Evolutionary conservation across 371 early-diverging fungal genomes (phyloP).

Genomic region (Batrachochytrium dendrobatidis): DNA sequence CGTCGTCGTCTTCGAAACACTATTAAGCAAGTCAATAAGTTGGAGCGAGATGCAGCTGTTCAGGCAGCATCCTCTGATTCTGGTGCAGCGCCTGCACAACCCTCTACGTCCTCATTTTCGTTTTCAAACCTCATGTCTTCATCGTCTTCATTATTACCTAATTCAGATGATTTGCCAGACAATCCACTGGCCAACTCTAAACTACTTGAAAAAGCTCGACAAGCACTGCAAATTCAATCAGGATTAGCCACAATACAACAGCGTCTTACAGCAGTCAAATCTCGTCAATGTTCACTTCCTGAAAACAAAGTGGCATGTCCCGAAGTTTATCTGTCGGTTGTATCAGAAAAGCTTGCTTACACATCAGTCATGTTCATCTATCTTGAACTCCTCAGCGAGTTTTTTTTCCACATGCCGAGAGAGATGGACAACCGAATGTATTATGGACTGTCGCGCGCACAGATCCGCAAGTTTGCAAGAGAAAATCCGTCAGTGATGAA

Average conservation of each 20-base stretch:
- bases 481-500: conserved; percentile 80
- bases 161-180: neutral
- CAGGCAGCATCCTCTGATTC: neutral
- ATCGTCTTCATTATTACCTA: neutral
- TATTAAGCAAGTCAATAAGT: conserved; percentile 44
- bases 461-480: conserved; percentile 79
- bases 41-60: conserved; percentile 16
- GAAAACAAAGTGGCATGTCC: conserved; percentile 87
- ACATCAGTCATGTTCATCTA: conserved; percentile 92
- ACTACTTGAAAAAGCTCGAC: conserved; percentile 69
- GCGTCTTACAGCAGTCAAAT: conserved; percentile 69
- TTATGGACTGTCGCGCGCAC: conserved; percentile 47
- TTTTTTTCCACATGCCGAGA: conserved; percentile 93
- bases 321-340: conserved; percentile 81
- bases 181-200: conserved; percentile 43
- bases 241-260: conserved; percentile 68
- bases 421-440: conserved; percentile 83
- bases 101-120: neutral
- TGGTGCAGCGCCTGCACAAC: neutral
- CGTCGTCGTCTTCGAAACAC: conserved; percentile 77
- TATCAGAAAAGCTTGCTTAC: conserved; percentile 87
- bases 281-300: conserved; percentile 62
- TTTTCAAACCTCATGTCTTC: neutral
- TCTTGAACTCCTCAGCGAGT: conserved; percentile 91
- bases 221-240: conserved; percentile 68